A percentile compares a stretch with the other conserved stretches of the same genome.
phyloP scores from a whole-genome alignment of 768 basidiomycete genomes.

The Lentinula detonsa region DNA sequence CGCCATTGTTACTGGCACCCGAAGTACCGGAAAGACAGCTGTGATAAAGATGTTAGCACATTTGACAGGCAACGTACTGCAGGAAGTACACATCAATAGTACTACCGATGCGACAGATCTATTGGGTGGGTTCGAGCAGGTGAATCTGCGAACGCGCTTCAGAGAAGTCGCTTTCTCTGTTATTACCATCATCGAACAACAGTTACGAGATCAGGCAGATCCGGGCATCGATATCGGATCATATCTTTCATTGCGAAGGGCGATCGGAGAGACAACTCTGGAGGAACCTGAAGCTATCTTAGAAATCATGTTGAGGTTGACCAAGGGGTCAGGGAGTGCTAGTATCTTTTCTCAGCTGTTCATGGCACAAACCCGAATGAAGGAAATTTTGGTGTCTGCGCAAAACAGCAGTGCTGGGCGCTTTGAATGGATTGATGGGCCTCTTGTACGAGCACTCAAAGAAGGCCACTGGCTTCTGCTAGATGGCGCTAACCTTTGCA shows the following conservation, averaged over 20 bases:
- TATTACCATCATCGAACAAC: conserved; percentile 29
- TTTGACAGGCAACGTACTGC: conserved; percentile 60
- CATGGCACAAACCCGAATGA: conserved; percentile 5
- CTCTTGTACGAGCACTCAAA: conserved; percentile 80
- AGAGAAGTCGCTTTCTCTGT: conserved; percentile 32
- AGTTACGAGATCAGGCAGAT: conserved; percentile 25
- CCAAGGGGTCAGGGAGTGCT: not conserved
- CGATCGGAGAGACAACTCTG: not conserved
- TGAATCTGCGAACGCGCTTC: conserved; percentile 46
- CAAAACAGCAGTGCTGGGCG: conserved; percentile 33
- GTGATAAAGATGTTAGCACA: conserved; percentile 66
- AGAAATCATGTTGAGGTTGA: not conserved
- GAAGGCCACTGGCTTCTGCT: conserved; percentile 86
- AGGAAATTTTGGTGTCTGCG: conserved; percentile 11
- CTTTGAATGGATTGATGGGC: conserved; percentile 96
- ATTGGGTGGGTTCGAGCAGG: conserved; percentile 93
- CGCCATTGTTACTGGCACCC: conserved; percentile 77
- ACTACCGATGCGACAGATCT: conserved; percentile 93
- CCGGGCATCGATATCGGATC: not conserved
- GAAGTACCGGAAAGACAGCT: conserved; percentile 73
- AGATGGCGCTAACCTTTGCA: conserved; percentile 92
- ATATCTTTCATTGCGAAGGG: not conserved
- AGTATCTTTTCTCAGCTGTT: not conserved
- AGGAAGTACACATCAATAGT: conserved; percentile 74
- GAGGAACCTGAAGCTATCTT: not conserved